Conservation (phyloP, 2,329 filamentous ascomycete genomes). For the Moelleriella libera region DNA sequence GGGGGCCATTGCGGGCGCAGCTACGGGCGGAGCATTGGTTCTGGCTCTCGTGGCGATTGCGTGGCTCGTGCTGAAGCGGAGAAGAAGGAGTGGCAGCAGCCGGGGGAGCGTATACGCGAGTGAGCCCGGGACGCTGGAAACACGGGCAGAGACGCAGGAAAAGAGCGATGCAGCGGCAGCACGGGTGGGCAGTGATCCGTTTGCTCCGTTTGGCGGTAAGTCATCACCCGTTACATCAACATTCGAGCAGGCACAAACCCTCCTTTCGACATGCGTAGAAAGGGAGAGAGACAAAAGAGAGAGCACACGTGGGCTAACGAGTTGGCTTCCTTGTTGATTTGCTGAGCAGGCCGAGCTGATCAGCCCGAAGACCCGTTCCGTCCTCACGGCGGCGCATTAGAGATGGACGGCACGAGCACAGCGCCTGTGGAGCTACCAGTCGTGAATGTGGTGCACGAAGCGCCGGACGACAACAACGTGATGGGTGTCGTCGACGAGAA, state of each 20-base stretch:
- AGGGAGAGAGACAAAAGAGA: too few relatives aligned
- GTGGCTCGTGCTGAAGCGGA: constrained; percentile 7
- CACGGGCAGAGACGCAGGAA: not conserved
- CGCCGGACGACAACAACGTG: not conserved
- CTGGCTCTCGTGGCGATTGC: constrained; percentile 13
- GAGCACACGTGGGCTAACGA: too few relatives aligned
- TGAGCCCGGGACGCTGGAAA: constrained; percentile 4
- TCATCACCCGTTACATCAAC: not conserved
- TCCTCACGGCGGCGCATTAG: constrained; percentile 16
- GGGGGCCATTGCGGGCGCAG: constrained; percentile 19
- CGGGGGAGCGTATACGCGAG: constrained; percentile 1
- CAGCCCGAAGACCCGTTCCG: constrained; percentile 12
- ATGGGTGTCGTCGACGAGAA: too few relatives aligned
- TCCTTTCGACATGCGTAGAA: not conserved
- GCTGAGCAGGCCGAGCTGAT: constrained; percentile 18
- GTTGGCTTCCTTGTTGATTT: not conserved
- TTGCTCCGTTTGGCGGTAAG: constrained; percentile 30
- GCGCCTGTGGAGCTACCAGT: constrained; percentile 20
- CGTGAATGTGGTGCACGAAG: constrained; percentile 5
- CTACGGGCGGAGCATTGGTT: constrained; percentile 14
- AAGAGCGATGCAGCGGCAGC: constrained; percentile 4
- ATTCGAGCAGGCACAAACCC: not conserved
- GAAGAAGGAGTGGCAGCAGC: constrained; percentile 5
- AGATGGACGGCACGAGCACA: constrained; percentile 21
- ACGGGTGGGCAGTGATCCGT: constrained; percentile 15